These are phyloP conservation scores for Chalciporus piperatus DNA, from an alignment of 768 basidiomycete genomes.

Conservation along the genomic window DNA sequence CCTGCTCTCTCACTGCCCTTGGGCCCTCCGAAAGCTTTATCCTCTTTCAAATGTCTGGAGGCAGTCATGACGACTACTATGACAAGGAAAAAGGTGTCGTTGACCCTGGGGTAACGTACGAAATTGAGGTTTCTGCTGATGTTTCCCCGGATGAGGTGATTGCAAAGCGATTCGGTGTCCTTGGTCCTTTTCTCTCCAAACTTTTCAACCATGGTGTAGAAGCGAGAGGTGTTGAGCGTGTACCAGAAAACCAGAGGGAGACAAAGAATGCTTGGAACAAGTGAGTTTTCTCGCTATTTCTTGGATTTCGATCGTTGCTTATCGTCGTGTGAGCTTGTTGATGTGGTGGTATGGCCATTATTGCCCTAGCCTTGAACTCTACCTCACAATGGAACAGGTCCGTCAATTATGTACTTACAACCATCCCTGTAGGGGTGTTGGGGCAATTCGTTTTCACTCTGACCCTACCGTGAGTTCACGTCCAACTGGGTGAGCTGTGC, in stretches of 20 bases:
- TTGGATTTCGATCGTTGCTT: neutral
- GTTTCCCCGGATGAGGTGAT: constrained; percentile 28
- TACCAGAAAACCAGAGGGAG: constrained; percentile 48
- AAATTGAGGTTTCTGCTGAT: constrained; percentile 29
- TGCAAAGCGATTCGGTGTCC: constrained; percentile 27
- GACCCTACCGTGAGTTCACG: constrained; percentile 39
- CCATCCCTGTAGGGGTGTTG: constrained; percentile 50
- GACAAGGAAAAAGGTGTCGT: constrained; percentile 22
- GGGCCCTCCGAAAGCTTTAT: neutral
- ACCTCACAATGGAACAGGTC: constrained; percentile 32
- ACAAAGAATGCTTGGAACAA: constrained; percentile 45
- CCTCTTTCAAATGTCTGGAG: constrained; percentile 8
- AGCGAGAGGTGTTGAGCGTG: constrained; percentile 53
- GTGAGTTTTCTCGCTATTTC: constrained; percentile 21
- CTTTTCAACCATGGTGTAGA: constrained; percentile 51
- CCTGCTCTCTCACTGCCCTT: neutral
- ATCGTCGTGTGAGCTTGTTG: constrained; percentile 31
- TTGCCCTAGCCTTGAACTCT: neutral
- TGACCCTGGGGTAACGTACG: neutral
- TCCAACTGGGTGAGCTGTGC: neutral
- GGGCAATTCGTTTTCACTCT: constrained; percentile 48
- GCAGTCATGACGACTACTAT: neutral
- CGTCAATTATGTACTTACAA: constrained; percentile 46
- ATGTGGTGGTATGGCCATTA: constrained; percentile 42
- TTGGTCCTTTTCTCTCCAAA: constrained; percentile 33